Percentiles rank a stretch among this genome's conserved stretches.
Evolutionary conservation across 2,329 filamentous ascomycete genomes (phyloP).

Genomic region (Trichoderma guizhouense): DNA sequence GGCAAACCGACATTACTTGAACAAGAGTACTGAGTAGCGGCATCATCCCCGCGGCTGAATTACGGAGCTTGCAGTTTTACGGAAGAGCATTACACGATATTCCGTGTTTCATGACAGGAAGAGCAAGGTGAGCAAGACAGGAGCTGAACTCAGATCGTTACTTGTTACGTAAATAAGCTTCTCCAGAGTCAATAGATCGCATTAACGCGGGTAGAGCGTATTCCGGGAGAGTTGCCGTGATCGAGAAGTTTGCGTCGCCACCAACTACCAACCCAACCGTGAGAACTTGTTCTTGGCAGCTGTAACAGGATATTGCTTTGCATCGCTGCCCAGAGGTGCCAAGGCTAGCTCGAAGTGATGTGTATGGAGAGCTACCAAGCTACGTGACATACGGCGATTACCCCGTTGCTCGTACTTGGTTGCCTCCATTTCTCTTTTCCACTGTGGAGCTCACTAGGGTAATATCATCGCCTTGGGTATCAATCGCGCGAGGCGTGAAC

Average conservation of each 20-base stretch:
- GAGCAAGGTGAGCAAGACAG: no score
- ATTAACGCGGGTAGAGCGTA: neutral
- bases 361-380: neutral
- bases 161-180: neutral
- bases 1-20: neutral
- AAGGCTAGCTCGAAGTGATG: neutral
- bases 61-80: neutral
- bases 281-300: neutral
- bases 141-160: neutral
- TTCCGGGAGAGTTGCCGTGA: neutral
- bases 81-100: neutral
- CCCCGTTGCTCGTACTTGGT: neutral
- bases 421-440: neutral
- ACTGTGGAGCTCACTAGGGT: neutral
- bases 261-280: neutral
- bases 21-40: neutral
- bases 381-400: neutral
- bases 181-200: no score
- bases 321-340: neutral
- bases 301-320: neutral
- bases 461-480: neutral
- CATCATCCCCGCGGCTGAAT: neutral
- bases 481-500: neutral
- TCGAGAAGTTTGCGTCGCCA: neutral
- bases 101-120: neutral